phyloP scores from a whole-genome alignment of 73 alveolate species.

The Uronychia binucleata region DNA sequence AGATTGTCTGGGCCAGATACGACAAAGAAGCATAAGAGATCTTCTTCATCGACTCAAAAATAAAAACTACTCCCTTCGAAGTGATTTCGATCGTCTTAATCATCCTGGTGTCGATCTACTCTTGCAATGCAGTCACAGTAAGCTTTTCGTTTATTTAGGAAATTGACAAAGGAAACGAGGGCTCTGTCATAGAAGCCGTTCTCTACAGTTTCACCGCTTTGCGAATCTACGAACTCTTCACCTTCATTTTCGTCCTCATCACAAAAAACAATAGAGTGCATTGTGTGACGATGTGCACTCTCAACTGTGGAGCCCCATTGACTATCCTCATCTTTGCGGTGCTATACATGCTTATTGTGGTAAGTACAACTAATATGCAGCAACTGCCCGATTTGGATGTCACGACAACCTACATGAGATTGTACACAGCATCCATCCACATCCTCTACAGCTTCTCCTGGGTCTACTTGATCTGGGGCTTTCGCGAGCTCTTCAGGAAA shows the following conservation, averaged over 20 bases:
- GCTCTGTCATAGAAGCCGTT: neutral
- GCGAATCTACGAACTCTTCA: neutral
- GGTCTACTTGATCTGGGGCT: neutral
- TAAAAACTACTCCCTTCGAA: neutral
- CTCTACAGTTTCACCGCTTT: neutral
- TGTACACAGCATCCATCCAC: neutral
- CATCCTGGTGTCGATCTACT: neutral
- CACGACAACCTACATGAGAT: neutral
- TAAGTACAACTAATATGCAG: too few species aligned
- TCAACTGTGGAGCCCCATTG: neutral
- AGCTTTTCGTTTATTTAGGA: neutral
- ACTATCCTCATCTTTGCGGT: neutral
- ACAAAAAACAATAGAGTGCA: neutral
- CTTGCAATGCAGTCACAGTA: neutral
- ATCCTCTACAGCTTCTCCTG: neutral
- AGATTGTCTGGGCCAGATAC: neutral
- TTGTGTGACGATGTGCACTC: neutral
- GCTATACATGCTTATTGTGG: neutral
- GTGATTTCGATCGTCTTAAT: neutral
- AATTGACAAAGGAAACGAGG: neutral
- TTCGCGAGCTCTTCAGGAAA: neutral
- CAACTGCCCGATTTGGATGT: neutral
- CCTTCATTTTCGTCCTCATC: neutral
- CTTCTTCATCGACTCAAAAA: neutral
- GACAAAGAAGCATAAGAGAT: neutral